Evolutionary conservation across 352 stramenopile species (phyloP), one percentile per base, ranked within the genome.

Genomic region (Peronosclerospora sorghi): DNA sequence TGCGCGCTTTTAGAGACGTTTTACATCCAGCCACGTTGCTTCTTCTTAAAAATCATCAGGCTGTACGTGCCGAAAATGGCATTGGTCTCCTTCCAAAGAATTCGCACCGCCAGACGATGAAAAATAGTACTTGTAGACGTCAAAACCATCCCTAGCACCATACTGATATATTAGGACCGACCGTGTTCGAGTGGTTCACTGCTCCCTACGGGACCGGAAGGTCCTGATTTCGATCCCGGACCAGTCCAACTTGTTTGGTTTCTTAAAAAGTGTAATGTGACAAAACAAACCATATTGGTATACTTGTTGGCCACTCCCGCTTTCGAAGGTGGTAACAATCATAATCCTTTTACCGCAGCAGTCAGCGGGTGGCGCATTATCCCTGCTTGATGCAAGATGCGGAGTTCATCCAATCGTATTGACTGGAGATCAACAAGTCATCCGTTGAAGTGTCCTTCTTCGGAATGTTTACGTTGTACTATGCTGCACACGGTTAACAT

Each of bases 81-180:
- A 89, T 44, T 64, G 51, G 18, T 68, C 51, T 29, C 79, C 76
- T n/a, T 74, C 72, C 26, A 77, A 32, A 28, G 76, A 92, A 30
- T 86, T 81, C 29, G 48, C 41, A 5, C 73, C 71, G 5, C 56
- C 51, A 2, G 73, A 68, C 5, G 76, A 76, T 15, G 73, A 78
- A 50, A 92, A 92, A 50, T 89, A 86, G 53, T 84, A 92, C 49
- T 92, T 92, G 61, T 76, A 92, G 1, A 74, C 66, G 32, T 89
- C 86, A 42, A 83, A 81, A 38, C 79, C 79, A 41, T 85, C 52
- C 38, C 89, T 56, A 21, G 72, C n/a, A n/a, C n/a, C n/a, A n/a
- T n/a, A n/a, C n/a, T n/a, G n/a, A n/a, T n/a, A n/a, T n/a, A n/a
- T n/a, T n/a, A n/a, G n/a, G n/a, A n/a, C n/a, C n/a, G n/a, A n/a